Conservation (phyloP, 139 green algal species). For the Mesostigma viride region DNA sequence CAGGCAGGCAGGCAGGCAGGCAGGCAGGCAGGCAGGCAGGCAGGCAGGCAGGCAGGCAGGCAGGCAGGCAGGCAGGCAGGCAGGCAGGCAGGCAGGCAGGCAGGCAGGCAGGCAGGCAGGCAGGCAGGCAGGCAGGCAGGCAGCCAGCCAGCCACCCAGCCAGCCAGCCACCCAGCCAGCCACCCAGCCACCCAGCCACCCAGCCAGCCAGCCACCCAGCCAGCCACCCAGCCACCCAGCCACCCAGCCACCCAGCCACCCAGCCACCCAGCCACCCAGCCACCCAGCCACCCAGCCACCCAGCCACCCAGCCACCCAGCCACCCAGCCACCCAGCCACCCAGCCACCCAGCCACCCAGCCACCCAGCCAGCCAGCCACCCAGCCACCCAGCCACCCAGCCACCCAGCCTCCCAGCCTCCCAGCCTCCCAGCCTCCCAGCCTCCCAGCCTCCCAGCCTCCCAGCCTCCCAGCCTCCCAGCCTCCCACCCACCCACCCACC, state of each 20-base stretch:
- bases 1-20: not conserved
- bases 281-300: not conserved
- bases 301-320: not conserved
- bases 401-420: not conserved
- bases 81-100: not conserved
- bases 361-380: not conserved
- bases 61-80: not conserved
- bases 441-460: no score
- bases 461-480: no score
- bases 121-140: slow-evolving; percentile 15
- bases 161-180: not conserved
- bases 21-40: not conserved
- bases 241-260: not conserved
- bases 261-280: not conserved
- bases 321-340: not conserved
- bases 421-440: no score
- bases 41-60: not conserved
- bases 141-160: slow-evolving; percentile 4
- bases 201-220: not conserved
- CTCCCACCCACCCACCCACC: no score
- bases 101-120: not conserved
- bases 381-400: not conserved
- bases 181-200: not conserved
- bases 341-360: not conserved
- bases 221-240: not conserved